Base-by-base conservation (phyloP, 306 rosid species). In the Prunus salicina region DNA sequence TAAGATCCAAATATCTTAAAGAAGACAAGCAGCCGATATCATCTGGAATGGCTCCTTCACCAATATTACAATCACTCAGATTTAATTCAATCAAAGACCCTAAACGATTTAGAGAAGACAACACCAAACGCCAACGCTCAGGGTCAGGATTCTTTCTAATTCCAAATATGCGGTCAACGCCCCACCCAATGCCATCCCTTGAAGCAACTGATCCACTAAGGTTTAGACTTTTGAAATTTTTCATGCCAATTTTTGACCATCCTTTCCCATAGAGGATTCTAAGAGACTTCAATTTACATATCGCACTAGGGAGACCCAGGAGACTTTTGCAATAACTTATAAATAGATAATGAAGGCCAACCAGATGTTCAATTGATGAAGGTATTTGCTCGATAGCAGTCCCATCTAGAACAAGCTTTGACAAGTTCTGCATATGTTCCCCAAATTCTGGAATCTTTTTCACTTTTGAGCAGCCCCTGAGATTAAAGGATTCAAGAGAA, bases 351-450 rank as follows among this genome's bases (percentile, higher is more conserved):
- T 3, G 22, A 74, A 5, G 7, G 3, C 64, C 38, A 16, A n/a
- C 6, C 0, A 62, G 20, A 8, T 3, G 12, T 9, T 14, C 34
- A 5, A 34, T 34, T 34, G 41, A 34, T 34, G 8, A 34, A 6
- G 41, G 41, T 34, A 34, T 6, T 34, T 34, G 8, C 30, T 34
- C 45, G 4, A 55, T 22, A 20, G 69, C 30, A 2, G 47, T 47
- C 16, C 3, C 4, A 3, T 0, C 0, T 19, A 56, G 7, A 1
- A 3, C 0, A 8, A 57, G 5, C 24, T 2, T 0, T 12, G 8
- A 4, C 15, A 58, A 1, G 10, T 10, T 22, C 16, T 58, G 2
- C 64, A 57, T 57, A 2, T 24, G 15, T 13, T 12, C 1, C 8
- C 8, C 15, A 58, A 58, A 22, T 22, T 10, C 18, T 22, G 8